Percentiles rank a stretch among this genome's conserved stretches.
Conservation (phyloP, 2,329 filamentous ascomycete species). For the Graphilbum fragrans region DNA sequence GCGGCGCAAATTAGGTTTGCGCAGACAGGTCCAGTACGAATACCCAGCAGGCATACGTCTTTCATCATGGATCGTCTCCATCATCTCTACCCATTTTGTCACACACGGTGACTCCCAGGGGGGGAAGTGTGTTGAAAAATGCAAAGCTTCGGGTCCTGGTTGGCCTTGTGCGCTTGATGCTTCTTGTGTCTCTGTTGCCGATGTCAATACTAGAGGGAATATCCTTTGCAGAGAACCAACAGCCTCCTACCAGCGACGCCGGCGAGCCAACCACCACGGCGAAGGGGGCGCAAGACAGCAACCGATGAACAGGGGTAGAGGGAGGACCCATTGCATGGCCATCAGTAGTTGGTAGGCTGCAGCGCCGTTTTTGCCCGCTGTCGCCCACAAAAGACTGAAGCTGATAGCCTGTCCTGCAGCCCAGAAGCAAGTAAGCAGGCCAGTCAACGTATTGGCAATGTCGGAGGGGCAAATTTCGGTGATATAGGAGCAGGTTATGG, state of each 20-base stretch:
- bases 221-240: slow-evolving; percentile 5
- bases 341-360: slow-evolving; percentile 11
- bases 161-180: slow-evolving; percentile 27
- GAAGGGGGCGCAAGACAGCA: slow-evolving; percentile 10
- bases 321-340: slow-evolving; percentile 11
- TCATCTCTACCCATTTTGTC: slow-evolving; percentile 34
- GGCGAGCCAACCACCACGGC: slow-evolving; percentile 21
- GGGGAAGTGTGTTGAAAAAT: too few relatives aligned
- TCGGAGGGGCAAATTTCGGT: slow-evolving; percentile 11
- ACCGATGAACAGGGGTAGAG: slow-evolving; percentile 7
- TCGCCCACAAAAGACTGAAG: slow-evolving; percentile 10
- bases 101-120: slow-evolving; percentile 26
- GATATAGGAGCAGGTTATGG: slow-evolving; percentile 11
- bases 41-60: slow-evolving; percentile 31
- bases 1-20: slow-evolving; percentile 33
- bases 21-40: slow-evolving; percentile 38
- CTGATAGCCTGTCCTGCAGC: slow-evolving; percentile 9
- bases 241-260: slow-evolving; percentile 16
- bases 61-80: slow-evolving; percentile 43
- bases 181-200: too few relatives aligned
- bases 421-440: slow-evolving; percentile 13
- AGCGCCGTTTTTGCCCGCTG: slow-evolving; percentile 6
- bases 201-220: neutral
- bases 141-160: too few relatives aligned
- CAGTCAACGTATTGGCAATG: slow-evolving; percentile 9